Conservation (phyloP, 164 flowering plant species). For the Stephania cephalantha region DNA sequence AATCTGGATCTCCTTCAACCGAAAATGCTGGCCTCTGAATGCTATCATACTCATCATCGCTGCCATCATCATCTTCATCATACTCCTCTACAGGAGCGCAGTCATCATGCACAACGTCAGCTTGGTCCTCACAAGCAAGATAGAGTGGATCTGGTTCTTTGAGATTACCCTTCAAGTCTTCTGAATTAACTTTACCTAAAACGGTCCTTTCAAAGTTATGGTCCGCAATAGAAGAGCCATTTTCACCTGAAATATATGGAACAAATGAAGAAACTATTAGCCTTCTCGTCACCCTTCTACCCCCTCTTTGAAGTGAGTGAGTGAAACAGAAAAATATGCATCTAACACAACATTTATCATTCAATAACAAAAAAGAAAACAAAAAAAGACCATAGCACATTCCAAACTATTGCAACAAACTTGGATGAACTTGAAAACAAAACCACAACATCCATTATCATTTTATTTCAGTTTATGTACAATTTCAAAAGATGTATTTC, state of each 20-base stretch:
- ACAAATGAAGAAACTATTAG: not conserved
- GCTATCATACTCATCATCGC: constrained; percentile 62
- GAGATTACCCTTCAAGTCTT: not conserved
- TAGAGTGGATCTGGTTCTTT: constrained; percentile 11
- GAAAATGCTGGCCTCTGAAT: constrained; percentile 75
- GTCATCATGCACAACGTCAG: constrained; percentile 8
- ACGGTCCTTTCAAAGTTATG: constrained; percentile 14
- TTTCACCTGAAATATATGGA: constrained; percentile 31
- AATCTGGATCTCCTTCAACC: constrained; percentile 91
- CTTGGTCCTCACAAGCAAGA: constrained; percentile 8
- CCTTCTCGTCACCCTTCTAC: not conserved
- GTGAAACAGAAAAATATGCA: not conserved
- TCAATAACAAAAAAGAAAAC: too few relatives aligned
- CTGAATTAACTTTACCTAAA: constrained; percentile 23
- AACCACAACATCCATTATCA: constrained; percentile 2
- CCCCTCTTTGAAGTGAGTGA: not conserved
- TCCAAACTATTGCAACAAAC: not conserved
- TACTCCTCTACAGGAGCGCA: constrained; percentile 22
- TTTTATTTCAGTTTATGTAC: constrained; percentile 7
- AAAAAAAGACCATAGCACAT: not conserved
- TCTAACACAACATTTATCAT: not conserved
- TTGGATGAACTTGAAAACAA: not conserved
- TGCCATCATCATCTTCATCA: constrained; percentile 45
- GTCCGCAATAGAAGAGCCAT: constrained; percentile 16
- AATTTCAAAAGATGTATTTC: constrained; percentile 2